Base-by-base conservation (phyloP, 345 rosid genomes). In the Ceriops tagal region DNA sequence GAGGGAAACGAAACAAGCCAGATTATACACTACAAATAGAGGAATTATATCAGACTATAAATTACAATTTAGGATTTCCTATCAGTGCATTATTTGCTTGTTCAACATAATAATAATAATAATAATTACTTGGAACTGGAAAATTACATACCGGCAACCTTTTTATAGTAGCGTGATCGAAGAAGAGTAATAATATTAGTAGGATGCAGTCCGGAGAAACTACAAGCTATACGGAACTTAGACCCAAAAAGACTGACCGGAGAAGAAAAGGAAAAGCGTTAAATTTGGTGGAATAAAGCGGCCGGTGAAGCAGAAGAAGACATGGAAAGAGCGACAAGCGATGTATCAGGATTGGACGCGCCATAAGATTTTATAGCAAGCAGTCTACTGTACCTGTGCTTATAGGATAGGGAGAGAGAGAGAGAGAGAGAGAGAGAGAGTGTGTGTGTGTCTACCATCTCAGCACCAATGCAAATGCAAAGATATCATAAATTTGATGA, bases 1-100 rank as follows among this genome's bases (percentile, higher is more conserved):
- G 39, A 49, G 52, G 58, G 49, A 65, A 22, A 51, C 1, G 73
- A 72, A 71, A 31, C 34, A 64, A 81, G 74, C 87, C 88, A 84
- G 83, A 3, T 43, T 79, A 32, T 9, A 27, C 26, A 67, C 72
- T 67, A 65, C 18, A 8, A 55, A 10, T 43, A 58, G 39, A 1
- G 58, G 39, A 32, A 27, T 60, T 55, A 8, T 9, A 9, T 3
- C 46, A 10, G 15, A 1, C 46, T 39, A 39, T 8, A 39, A 15
- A 39, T 11, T 39, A 39, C 13, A 39, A 39, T 39, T 35, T 39
- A 1, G 46, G 15, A 39, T 9, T 39, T 39, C 11, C 46, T 4
- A 31, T 31, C 5, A 31, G 34, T 31, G 5, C 5, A 31, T 31
- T 31, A 31, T 5, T 5, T 31, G 34, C 34, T 31, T 31, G 34